These are phyloP conservation scores for Babesia bigemina DNA, from an alignment of 169 alveolate species.

Conservation along the genomic window DNA sequence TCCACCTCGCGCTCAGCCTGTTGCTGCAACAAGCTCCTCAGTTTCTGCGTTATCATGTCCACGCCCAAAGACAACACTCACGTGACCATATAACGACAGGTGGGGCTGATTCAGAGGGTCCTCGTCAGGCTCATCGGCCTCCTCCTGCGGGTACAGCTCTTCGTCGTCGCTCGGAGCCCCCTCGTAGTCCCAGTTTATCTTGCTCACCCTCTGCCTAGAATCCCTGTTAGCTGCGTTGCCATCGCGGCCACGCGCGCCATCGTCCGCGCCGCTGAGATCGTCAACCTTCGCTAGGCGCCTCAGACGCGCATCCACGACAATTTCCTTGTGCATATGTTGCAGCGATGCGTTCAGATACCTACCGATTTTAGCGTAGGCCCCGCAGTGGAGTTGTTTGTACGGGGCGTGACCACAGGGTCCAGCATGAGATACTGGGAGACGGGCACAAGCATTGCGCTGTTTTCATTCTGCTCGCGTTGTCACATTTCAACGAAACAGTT, in stretches of 20 bases:
- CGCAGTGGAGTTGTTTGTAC: slow-evolving; percentile 3
- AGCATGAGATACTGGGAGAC: slow-evolving; percentile 38
- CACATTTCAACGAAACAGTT: neutral
- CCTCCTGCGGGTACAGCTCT: slow-evolving; percentile 31
- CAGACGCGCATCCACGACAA: slow-evolving; percentile 42
- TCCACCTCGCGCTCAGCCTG: slow-evolving; percentile 65
- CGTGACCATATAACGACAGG: slow-evolving; percentile 61
- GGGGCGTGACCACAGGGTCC: slow-evolving; percentile 39
- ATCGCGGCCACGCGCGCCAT: neutral
- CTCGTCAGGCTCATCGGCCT: slow-evolving; percentile 30
- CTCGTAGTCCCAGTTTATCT: slow-evolving; percentile 63
- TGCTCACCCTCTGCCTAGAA: neutral
- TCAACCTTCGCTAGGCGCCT: slow-evolving; percentile 27
- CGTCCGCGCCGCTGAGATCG: neutral
- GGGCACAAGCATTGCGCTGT: slow-evolving; percentile 43
- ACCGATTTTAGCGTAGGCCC: slow-evolving; percentile 2
- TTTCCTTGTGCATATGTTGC: neutral
- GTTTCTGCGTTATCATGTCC: neutral
- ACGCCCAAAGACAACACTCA: neutral
- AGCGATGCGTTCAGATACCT: neutral
- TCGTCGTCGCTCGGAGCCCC: slow-evolving; percentile 66
- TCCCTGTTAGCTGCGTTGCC: neutral
- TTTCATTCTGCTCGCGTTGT: slow-evolving; percentile 7
- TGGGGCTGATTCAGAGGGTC: slow-evolving; percentile 42
- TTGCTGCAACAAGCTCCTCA: slow-evolving; percentile 54